phyloP scores from a whole-genome alignment of 306 rosid species.

The Trifolium pratense region DNA sequence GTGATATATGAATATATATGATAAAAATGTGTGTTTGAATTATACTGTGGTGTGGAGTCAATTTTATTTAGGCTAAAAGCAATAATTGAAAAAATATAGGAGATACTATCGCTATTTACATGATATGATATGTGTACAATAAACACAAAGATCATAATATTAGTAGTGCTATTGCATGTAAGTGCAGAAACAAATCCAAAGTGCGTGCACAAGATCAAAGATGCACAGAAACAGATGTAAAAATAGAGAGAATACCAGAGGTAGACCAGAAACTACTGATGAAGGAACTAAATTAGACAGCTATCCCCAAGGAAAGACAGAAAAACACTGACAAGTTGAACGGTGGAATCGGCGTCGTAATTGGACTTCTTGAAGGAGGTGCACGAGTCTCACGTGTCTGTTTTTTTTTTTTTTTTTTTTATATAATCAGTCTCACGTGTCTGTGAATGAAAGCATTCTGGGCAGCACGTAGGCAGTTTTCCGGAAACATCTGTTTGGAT shows the following conservation, averaged over 20 bases:
- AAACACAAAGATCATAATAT: neutral
- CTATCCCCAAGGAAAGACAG: neutral
- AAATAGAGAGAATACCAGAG: neutral
- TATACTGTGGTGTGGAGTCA: neutral
- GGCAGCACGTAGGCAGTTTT: neutral
- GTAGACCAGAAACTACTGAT: neutral
- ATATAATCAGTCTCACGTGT: neutral
- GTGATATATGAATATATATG: neutral
- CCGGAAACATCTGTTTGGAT: neutral
- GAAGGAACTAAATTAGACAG: neutral
- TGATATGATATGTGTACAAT: neutral
- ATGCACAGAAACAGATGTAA: neutral
- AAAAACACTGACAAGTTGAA: neutral
- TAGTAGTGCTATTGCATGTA: neutral
- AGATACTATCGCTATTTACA: neutral
- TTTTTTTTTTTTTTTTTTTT: too few relatives aligned
- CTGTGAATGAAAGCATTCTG: neutral
- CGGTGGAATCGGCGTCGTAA: neutral
- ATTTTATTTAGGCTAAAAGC: neutral
- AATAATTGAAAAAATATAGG: neutral
- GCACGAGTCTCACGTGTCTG: neutral
- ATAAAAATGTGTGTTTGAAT: neutral
- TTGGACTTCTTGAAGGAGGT: neutral
- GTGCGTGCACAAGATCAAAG: neutral
- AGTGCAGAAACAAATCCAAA: neutral